A percentile compares a stretch with the other conserved stretches of the same genome.
Evolutionary conservation across 768 basidiomycete genomes (phyloP).

Genomic region (Lyophyllum shimeji): DNA sequence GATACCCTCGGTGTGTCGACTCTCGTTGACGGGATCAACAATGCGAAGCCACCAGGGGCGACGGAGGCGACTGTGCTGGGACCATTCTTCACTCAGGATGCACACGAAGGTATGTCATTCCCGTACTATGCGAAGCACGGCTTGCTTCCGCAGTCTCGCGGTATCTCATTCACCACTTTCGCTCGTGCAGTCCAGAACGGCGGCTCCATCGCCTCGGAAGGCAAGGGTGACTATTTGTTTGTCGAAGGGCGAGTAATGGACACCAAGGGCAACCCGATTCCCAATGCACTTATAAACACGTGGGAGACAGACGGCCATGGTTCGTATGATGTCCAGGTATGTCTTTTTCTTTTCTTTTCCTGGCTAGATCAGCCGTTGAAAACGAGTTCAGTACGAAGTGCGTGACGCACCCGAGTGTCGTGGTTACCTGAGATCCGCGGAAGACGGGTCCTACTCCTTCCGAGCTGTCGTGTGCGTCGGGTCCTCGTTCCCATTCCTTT

Average conservation of each 20-base stretch:
- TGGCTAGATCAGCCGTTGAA: conserved; percentile 22
- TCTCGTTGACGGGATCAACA: conserved; percentile 74
- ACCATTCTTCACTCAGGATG: conserved; percentile 81
- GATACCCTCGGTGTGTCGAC: conserved; percentile 78
- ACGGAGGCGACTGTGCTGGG: conserved; percentile 81
- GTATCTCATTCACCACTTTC: not conserved
- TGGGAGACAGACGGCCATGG: conserved; percentile 78
- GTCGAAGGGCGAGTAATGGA: conserved; percentile 71
- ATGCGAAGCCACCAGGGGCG: conserved; percentile 57
- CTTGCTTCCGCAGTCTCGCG: not conserved
- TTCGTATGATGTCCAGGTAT: conserved; percentile 38
- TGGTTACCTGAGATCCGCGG: conserved; percentile 56
- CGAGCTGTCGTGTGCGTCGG: conserved; percentile 61
- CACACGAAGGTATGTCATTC: conserved; percentile 56
- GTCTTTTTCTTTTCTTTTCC: not conserved
- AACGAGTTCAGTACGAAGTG: conserved; percentile 52
- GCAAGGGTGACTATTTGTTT: conserved; percentile 82
- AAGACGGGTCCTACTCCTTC: conserved; percentile 68
- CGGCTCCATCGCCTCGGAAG: conserved; percentile 82
- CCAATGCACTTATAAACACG: conserved; percentile 71
- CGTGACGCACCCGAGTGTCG: conserved; percentile 69
- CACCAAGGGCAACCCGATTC: conserved; percentile 63
- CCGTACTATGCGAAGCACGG: not conserved
- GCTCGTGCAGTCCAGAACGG: conserved; percentile 54
- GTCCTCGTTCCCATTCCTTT: not conserved